Percentiles rank a stretch among this genome's conserved stretches.
These are phyloP conservation scores for Russula olivacea DNA, from an alignment of 768 basidiomycete genomes.

Conservation along the genomic window DNA sequence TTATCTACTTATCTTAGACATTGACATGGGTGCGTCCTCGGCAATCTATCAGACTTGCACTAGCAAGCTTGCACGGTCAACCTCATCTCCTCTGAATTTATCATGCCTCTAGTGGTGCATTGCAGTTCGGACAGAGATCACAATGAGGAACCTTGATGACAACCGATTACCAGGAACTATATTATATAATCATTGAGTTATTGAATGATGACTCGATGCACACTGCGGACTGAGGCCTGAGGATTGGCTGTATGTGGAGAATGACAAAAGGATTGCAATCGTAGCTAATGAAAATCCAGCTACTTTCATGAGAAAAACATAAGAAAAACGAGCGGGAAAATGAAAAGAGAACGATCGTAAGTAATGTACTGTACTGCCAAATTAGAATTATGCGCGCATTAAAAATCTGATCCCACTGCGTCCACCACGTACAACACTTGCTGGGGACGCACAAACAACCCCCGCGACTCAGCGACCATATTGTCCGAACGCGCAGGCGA, in stretches of 20 bases:
- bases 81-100: too few species aligned
- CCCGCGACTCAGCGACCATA: constrained; percentile 57
- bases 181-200: constrained; percentile 9
- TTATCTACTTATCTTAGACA: too few species aligned
- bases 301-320: neutral
- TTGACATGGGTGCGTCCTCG: too few species aligned
- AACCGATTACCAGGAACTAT: neutral
- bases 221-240: too few species aligned
- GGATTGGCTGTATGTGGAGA: neutral
- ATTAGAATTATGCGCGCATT: constrained; percentile 1
- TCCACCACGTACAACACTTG: constrained; percentile 85
- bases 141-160: too few species aligned
- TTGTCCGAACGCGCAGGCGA: constrained; percentile 60
- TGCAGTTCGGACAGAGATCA: too few species aligned
- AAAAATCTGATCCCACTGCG: constrained; percentile 46
- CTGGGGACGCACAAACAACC: constrained; percentile 78
- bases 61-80: too few species aligned
- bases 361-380: constrained; percentile 6
- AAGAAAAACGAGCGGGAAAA: neutral
- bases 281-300: constrained; percentile 11
- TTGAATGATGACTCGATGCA: neutral
- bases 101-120: too few species aligned
- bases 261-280: constrained; percentile 7
- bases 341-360: constrained; percentile 4
- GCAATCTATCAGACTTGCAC: too few species aligned